Evolutionary conservation across 2,329 filamentous ascomycete genomes (phyloP).

Genomic region (Penicillium sp.): DNA sequence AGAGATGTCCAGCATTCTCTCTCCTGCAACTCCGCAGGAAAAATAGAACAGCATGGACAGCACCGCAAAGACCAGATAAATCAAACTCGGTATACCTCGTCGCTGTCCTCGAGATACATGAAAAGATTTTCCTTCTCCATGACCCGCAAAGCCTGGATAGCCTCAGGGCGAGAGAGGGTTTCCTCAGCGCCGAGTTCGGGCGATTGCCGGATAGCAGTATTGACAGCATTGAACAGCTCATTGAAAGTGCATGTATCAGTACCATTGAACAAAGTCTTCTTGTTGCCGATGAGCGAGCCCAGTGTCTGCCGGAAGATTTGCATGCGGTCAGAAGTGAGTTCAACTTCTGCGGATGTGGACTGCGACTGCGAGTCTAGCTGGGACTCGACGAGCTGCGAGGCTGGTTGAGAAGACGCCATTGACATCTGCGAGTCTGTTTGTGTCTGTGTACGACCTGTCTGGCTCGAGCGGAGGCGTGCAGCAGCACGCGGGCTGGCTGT

Average conservation of each 20-base stretch:
- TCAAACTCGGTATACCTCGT: slow-evolving; percentile 68
- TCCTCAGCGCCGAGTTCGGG: slow-evolving; percentile 48
- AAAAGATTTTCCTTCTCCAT: slow-evolving; percentile 84
- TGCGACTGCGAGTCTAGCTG: slow-evolving; percentile 41
- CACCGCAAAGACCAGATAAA: slow-evolving; percentile 1
- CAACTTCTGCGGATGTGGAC: slow-evolving; percentile 39
- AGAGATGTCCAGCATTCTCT: slow-evolving; percentile 3
- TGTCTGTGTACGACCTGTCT: slow-evolving; percentile 41
- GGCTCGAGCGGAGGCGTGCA: slow-evolving; percentile 35
- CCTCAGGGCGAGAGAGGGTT: slow-evolving; percentile 68
- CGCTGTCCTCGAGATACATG: slow-evolving; percentile 62
- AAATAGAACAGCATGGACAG: not conserved
- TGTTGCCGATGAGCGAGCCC: slow-evolving; percentile 77
- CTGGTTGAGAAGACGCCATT: slow-evolving; percentile 74
- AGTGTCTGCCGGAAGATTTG: slow-evolving; percentile 73
- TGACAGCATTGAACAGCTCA: slow-evolving; percentile 73
- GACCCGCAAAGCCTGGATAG: slow-evolving; percentile 68
- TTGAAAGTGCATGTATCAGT: slow-evolving; percentile 71
- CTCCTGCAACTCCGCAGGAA: too few species aligned
- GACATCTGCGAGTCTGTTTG: slow-evolving; percentile 56
- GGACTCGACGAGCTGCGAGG: slow-evolving; percentile 63
- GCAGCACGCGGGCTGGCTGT: slow-evolving; percentile 48
- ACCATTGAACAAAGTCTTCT: slow-evolving; percentile 78
- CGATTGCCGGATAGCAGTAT: slow-evolving; percentile 57
- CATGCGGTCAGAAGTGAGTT: slow-evolving; percentile 57